Percentiles rank a stretch among this genome's conserved stretches.
phyloP scores from a whole-genome alignment of 2,329 filamentous ascomycete species.

The Byssothecium circinans region DNA sequence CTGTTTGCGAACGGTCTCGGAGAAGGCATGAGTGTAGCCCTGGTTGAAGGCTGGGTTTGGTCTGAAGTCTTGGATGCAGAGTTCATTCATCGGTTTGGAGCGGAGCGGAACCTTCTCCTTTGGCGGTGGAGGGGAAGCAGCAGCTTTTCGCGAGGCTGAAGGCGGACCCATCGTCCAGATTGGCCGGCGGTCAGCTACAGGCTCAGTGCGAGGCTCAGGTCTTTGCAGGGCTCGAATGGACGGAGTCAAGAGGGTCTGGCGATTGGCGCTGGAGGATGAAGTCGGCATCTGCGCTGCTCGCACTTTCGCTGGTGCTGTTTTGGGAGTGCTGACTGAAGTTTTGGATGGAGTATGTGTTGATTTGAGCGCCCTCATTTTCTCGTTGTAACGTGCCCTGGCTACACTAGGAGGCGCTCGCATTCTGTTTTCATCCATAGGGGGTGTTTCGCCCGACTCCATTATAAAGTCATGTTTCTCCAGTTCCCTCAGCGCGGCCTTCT shows the following conservation, averaged over 20 bases:
- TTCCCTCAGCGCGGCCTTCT: conserved; percentile 9
- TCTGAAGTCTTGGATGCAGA: conserved; percentile 75
- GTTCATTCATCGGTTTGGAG: conserved; percentile 56
- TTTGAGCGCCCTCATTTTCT: conserved; percentile 18
- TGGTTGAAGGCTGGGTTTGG: conserved; percentile 74
- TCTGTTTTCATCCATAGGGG: conserved; percentile 17
- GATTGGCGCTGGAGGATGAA: conserved; percentile 2
- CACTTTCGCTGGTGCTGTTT: conserved; percentile 13
- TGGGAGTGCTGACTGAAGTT: conserved; percentile 8
- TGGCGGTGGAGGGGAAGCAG: conserved; percentile 3
- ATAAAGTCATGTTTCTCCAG: conserved; percentile 19
- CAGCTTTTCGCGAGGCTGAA: conserved; percentile 11
- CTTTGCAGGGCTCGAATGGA: conserved; percentile 2
- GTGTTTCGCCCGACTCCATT: conserved; percentile 31
- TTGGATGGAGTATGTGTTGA: conserved; percentile 17
- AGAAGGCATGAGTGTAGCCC: conserved; percentile 71
- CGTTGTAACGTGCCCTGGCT: conserved; percentile 31
- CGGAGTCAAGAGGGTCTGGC: conserved; percentile 5
- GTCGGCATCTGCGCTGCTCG: conserved; percentile 20
- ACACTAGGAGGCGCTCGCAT: conserved; percentile 20
- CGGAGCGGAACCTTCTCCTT: conserved; percentile 45
- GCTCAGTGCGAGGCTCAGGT: conserved; percentile 8
- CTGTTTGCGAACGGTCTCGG: conserved; percentile 72
- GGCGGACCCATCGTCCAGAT: conserved; percentile 25
- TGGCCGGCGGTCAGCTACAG: conserved; percentile 20